A percentile compares a stretch with the other conserved stretches of the same genome.
These are phyloP conservation scores for Stipa capillata DNA, from an alignment of 176 grass and related monocot species.

Conservation along the genomic window DNA sequence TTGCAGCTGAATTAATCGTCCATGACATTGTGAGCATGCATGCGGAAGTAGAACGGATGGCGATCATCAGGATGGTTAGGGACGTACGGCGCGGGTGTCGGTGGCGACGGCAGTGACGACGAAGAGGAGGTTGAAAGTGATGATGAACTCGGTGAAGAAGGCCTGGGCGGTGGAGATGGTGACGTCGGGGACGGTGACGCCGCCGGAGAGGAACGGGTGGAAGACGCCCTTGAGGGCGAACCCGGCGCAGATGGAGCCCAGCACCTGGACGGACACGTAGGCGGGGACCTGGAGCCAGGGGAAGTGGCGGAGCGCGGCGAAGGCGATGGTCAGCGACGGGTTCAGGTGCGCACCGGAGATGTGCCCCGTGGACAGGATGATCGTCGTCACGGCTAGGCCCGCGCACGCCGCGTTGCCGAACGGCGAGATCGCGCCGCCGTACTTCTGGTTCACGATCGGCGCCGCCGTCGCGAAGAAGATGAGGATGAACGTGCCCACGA, in stretches of 20 bases:
- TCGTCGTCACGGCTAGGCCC: conserved; percentile 67
- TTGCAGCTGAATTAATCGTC: background rate
- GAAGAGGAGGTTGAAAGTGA: conserved; percentile 93
- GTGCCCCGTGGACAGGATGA: conserved; percentile 97
- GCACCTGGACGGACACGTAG: conserved; percentile 74
- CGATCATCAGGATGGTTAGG: background rate
- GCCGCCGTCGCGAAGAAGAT: conserved; percentile 90
- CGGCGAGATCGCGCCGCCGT: conserved; percentile 70
- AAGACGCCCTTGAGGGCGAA: conserved; percentile 95
- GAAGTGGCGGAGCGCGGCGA: conserved; percentile 88
- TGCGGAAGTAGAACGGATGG: too few species aligned
- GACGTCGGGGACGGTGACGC: conserved; percentile 75
- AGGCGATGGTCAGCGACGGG: conserved; percentile 92
- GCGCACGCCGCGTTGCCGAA: conserved; percentile 90
- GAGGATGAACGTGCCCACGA: conserved; percentile 89
- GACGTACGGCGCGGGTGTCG: conserved; percentile 67
- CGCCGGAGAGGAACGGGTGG: conserved; percentile 94
- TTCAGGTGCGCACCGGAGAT: conserved; percentile 95
- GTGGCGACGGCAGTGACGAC: conserved; percentile 97
- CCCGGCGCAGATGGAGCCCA: conserved; percentile 75
- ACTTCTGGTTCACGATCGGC: conserved; percentile 92
- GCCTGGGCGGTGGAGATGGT: conserved; percentile 79
- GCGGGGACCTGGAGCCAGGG: conserved; percentile 90
- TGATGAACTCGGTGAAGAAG: conserved; percentile 96
- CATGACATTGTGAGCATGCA: background rate